Conservation (phyloP, 176 grass and related monocot genomes). For the Oryza brachyantha region DNA sequence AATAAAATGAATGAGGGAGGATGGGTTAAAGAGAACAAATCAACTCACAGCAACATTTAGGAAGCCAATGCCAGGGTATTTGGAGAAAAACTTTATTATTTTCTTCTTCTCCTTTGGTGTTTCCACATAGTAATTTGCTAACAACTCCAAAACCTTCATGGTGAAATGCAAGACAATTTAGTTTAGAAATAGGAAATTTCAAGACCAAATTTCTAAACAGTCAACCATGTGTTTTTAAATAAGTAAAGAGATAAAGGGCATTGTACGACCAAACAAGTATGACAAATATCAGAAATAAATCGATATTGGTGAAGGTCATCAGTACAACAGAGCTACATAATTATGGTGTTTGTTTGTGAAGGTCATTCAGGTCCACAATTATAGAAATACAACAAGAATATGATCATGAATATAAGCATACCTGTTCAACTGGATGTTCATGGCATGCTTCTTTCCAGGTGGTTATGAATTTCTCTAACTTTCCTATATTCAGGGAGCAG, state of each 20-base stretch:
- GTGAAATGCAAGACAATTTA: conserved; percentile 13
- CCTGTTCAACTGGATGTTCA: conserved; percentile 71
- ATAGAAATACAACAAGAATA: conserved; percentile 5
- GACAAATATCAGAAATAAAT: conserved; percentile 14
- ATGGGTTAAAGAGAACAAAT: conserved; percentile 14
- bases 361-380: conserved; percentile 1
- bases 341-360: not conserved
- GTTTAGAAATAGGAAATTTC: conserved; percentile 7
- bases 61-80: conserved; percentile 78
- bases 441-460: conserved; percentile 88
- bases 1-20: conserved; percentile 11
- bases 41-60: conserved; percentile 92
- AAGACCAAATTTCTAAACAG: conserved; percentile 12
- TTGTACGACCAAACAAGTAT: conserved; percentile 4
- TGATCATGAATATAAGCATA: conserved; percentile 24
- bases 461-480: conserved; percentile 77
- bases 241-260: not conserved
- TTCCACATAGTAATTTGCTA: conserved; percentile 67
- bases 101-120: conserved; percentile 43
- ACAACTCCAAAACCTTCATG: conserved; percentile 71
- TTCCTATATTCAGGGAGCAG: conserved; percentile 44
- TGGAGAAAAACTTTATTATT: conserved; percentile 57
- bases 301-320: not conserved
- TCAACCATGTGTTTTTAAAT: not conserved
- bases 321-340: not conserved